A percentile compares a stretch with the other conserved stretches of the same genome.
phyloP scores from a whole-genome alignment of 306 rosid species.

The Begonia masoniana region DNA sequence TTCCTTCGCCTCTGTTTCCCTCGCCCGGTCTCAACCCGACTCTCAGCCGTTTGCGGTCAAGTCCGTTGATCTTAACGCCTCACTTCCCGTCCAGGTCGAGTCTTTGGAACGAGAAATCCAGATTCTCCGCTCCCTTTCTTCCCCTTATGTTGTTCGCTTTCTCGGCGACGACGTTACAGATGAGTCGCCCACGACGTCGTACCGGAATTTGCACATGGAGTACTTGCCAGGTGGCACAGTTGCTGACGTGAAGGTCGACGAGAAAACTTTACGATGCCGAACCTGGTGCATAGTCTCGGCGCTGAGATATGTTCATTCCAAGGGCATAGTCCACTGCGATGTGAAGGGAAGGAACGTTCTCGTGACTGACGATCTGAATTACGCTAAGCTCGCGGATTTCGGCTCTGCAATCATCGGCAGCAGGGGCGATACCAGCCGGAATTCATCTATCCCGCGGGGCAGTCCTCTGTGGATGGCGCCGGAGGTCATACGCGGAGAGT shows the following conservation, averaged over 20 bases:
- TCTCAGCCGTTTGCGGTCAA: constrained; percentile 61
- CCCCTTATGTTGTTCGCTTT: constrained; percentile 47
- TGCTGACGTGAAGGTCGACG: constrained; percentile 34
- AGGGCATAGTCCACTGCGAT: constrained; percentile 70
- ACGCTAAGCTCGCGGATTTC: constrained; percentile 63
- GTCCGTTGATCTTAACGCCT: constrained; percentile 38
- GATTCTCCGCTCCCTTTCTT: constrained; percentile 30
- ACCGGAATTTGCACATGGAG: constrained; percentile 61
- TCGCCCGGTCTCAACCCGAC: constrained; percentile 34
- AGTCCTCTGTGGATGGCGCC: constrained; percentile 99
- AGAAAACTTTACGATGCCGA: constrained; percentile 29
- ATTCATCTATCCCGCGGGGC: constrained; percentile 38
- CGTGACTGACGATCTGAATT: constrained; percentile 13
- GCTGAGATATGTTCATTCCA: constrained; percentile 37
- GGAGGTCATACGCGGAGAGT: constrained; percentile 64
- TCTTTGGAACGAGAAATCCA: constrained; percentile 70
- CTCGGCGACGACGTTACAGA: constrained; percentile 52
- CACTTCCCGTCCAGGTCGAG: constrained; percentile 19
- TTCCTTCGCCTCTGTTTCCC: constrained; percentile 48
- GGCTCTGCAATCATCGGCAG: constrained; percentile 31
- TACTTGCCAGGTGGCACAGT: constrained; percentile 75
- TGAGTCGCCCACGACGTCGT: constrained; percentile 29
- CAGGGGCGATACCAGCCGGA: neutral
- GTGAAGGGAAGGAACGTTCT: constrained; percentile 69
- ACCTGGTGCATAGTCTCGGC: constrained; percentile 64